These are phyloP conservation scores for Fusarium succisae DNA, from an alignment of 2,329 filamentous ascomycete genomes.

Conservation along the genomic window DNA sequence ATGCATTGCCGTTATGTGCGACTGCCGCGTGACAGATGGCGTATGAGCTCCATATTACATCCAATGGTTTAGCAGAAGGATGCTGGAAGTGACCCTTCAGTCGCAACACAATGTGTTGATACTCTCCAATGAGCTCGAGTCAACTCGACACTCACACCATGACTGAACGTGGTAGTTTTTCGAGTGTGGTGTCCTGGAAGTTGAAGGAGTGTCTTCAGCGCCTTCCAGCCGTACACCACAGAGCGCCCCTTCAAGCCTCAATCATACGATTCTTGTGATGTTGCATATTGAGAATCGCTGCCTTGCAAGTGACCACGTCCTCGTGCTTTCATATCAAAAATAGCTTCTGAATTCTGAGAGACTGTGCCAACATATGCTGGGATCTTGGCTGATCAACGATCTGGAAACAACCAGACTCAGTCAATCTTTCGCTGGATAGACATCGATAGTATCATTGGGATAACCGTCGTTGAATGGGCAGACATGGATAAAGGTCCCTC, in stretches of 20 bases:
- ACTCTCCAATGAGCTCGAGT: background rate
- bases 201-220: slow-evolving; percentile 16
- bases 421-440: background rate
- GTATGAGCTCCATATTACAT: background rate
- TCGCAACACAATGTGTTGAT: background rate
- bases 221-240: background rate
- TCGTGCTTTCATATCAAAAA: background rate
- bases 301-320: background rate
- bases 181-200: slow-evolving; percentile 3
- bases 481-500: background rate
- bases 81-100: slow-evolving; percentile 1
- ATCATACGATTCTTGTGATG: slow-evolving; percentile 33
- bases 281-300: background rate
- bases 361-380: background rate
- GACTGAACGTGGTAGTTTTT: slow-evolving; percentile 21
- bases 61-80: background rate
- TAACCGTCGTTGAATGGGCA: no score
- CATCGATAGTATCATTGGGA: background rate
- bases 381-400: background rate
- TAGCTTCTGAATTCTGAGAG: background rate
- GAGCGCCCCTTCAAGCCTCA: slow-evolving; percentile 11
- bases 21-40: slow-evolving; percentile 9
- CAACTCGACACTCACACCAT: background rate
- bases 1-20: slow-evolving; percentile 23
- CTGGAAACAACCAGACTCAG: background rate